Conservation (phyloP, 225 moss, liverwort and hornwort species). For the Pleurozium schreberi region DNA sequence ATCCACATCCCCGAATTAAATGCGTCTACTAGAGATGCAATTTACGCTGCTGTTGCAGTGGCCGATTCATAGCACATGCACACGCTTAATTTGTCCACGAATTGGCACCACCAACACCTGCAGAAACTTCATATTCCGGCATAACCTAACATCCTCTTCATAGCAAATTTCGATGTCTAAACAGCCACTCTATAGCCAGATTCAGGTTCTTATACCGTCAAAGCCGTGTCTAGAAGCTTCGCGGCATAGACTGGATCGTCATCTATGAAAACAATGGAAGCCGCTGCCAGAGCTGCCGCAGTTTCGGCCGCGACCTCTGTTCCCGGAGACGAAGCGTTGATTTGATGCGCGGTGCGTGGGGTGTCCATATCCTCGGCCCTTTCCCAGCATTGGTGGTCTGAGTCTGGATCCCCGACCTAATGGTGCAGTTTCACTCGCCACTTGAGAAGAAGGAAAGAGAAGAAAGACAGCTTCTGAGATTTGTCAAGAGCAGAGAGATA, state of each 20-base stretch:
- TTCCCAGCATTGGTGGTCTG: conserved; percentile 89
- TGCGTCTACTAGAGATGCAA: not conserved
- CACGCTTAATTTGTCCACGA: not conserved
- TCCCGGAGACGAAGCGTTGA: conserved; percentile 60
- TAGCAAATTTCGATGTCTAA: not conserved
- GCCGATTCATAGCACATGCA: not conserved
- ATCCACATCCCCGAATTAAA: not conserved
- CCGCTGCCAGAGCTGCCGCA: conserved; percentile 78
- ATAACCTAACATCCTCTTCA: not conserved
- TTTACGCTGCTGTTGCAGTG: not conserved
- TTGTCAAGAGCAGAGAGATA: not conserved
- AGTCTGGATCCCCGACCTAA: conserved; percentile 62
- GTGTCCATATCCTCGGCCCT: conserved; percentile 92
- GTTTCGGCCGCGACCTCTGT: conserved; percentile 82
- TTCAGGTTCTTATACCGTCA: conserved; percentile 33
- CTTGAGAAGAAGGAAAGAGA: not conserved
- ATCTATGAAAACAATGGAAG: conserved; percentile 57
- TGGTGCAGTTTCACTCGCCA: not conserved
- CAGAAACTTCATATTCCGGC: not conserved
- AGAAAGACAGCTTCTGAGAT: not conserved
- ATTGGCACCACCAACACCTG: not conserved
- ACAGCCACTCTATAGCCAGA: not conserved
- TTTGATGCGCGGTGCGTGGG: conserved; percentile 42
- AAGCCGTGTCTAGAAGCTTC: conserved; percentile 40
- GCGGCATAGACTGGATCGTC: conserved; percentile 34